These are phyloP conservation scores for Blepharisma undulans DNA, from an alignment of 169 alveolate species.

Conservation along the genomic window DNA sequence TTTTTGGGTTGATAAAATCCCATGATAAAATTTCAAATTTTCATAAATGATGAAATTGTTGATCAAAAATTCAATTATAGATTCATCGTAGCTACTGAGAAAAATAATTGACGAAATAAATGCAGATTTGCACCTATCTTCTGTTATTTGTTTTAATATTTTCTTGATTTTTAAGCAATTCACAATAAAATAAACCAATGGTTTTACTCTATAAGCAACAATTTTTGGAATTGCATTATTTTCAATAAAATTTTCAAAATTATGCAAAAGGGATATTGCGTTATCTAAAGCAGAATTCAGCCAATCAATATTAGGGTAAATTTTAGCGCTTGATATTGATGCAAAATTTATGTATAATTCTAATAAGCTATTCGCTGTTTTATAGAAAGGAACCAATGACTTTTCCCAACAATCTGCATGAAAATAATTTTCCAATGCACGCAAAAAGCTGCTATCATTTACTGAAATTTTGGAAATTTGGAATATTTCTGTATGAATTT, in stretches of 20 bases:
- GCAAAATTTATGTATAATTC: not conserved
- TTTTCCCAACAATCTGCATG: not conserved
- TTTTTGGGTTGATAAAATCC: not conserved
- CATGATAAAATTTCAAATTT: not conserved
- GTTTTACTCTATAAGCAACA: not conserved
- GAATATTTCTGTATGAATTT: not conserved
- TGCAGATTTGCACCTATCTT: not conserved
- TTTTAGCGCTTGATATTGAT: not conserved
- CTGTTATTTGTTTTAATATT: not conserved
- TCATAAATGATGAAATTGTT: not conserved
- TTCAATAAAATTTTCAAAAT: not conserved
- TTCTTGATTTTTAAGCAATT: not conserved
- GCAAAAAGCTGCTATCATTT: not conserved
- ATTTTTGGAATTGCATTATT: not conserved
- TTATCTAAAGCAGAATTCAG: not conserved
- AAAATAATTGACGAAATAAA: not conserved
- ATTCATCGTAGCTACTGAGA: slow-evolving; percentile 2
- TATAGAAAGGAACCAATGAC: not conserved
- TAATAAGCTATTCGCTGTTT: not conserved
- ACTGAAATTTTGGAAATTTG: not conserved
- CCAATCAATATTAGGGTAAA: not conserved
- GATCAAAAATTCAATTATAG: not conserved
- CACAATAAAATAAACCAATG: not conserved
- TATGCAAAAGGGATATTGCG: not conserved
- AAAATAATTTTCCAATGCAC: not conserved